A percentile compares a stretch with the other conserved stretches of the same genome.
These are phyloP conservation scores for Boletus hoseneyae DNA, from an alignment of 1,284 basidiomycete genomes.

Conservation along the genomic window DNA sequence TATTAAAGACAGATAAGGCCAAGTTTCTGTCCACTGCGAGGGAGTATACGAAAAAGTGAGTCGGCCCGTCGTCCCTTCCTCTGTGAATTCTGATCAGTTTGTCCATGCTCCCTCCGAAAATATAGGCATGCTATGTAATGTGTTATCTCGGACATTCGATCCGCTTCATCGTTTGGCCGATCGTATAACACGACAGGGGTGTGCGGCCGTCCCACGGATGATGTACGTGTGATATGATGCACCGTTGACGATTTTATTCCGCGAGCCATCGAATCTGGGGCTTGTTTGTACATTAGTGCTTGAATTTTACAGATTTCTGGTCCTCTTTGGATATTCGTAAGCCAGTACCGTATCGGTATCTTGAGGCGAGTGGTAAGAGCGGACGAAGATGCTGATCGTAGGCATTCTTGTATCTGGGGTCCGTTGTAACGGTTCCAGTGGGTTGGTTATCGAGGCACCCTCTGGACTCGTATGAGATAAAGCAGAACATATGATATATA, in stretches of 20 bases:
- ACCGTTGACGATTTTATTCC: background rate
- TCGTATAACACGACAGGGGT: constrained; percentile 7
- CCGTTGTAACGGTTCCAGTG: no score
- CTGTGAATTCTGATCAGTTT: constrained; percentile 7
- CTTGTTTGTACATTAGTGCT: constrained; percentile 7
- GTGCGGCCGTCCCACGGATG: background rate
- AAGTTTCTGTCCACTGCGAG: constrained; percentile 72
- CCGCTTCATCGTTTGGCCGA: background rate
- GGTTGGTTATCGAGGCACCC: background rate
- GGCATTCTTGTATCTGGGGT: no score
- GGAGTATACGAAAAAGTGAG: constrained; percentile 79
- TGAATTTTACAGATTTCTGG: constrained; percentile 9
- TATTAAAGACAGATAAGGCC: constrained; percentile 67
- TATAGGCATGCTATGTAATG: constrained; percentile 27
- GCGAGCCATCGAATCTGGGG: constrained; percentile 3
- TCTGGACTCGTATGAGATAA: background rate
- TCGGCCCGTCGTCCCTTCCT: background rate
- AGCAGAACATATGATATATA: no score
- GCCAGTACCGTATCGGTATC: no score
- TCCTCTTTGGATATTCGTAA: background rate
- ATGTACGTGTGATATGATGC: constrained; percentile 2
- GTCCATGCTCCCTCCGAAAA: background rate
- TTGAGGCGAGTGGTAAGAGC: no score
- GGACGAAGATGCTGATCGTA: no score
- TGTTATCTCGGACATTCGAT: background rate